A percentile compares a stretch with the other conserved stretches of the same genome.
Conservation (phyloP, 2,329 filamentous ascomycete species). For the Chaetomium sp. region DNA sequence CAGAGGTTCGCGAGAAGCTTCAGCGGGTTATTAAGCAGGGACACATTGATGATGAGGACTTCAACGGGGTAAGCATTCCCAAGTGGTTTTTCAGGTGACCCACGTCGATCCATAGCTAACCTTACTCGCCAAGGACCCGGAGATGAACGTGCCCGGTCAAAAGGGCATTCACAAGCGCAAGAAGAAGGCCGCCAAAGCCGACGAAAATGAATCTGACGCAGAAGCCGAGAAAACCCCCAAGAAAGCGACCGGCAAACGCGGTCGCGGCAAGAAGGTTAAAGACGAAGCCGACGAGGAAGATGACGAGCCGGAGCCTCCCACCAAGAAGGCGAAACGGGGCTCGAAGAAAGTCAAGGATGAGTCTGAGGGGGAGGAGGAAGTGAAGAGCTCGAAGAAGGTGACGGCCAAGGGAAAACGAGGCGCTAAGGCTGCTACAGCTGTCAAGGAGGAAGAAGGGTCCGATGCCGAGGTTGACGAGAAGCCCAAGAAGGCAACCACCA, state of each 20-base stretch:
- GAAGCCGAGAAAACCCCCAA: conserved; percentile 20
- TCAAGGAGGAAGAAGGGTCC: conserved; percentile 3
- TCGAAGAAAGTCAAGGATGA: conserved; percentile 20
- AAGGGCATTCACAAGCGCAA: conserved; percentile 53
- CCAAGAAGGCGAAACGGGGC: conserved; percentile 33
- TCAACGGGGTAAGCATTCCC: conserved; percentile 65
- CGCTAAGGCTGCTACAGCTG: conserved; percentile 16
- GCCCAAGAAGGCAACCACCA: conserved; percentile 10
- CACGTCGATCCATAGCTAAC: conserved; percentile 7
- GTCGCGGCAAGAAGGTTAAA: conserved; percentile 30
- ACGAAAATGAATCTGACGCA: neutral
- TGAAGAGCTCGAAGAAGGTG: too few relatives aligned
- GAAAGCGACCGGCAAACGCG: conserved; percentile 32
- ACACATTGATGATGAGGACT: conserved; percentile 79
- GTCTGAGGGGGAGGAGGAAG: neutral
- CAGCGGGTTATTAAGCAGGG: conserved; percentile 65
- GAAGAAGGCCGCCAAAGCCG: conserved; percentile 27
- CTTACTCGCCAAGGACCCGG: conserved; percentile 54
- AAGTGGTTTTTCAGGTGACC: neutral
- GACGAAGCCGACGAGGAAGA: conserved; percentile 25
- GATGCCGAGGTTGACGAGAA: conserved; percentile 7
- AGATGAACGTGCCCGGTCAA: conserved; percentile 63
- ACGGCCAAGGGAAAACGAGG: conserved; percentile 11
- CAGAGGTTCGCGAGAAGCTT: conserved; percentile 67
- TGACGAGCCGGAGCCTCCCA: conserved; percentile 26